These are phyloP conservation scores for Ehretia macrophylla DNA, from an alignment of 257 asterid genomes.

Conservation along the genomic window DNA sequence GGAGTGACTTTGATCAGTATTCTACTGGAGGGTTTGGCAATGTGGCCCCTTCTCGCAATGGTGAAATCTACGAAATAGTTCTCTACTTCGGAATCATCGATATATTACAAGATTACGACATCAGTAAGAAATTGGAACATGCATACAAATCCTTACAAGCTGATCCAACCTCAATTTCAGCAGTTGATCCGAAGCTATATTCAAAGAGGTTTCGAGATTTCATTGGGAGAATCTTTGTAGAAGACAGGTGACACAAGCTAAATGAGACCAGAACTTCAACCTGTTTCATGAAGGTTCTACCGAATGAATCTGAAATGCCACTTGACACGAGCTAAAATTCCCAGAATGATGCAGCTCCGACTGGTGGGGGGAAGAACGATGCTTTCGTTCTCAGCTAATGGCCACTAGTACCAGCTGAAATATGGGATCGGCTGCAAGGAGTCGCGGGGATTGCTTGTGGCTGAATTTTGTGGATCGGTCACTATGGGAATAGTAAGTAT, in stretches of 20 bases:
- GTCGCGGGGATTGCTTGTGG: constrained; percentile 28
- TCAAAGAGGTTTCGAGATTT: constrained; percentile 85
- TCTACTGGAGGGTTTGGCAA: constrained; percentile 43
- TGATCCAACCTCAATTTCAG: constrained; percentile 83
- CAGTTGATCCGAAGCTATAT: constrained; percentile 88
- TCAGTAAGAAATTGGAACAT: constrained; percentile 90
- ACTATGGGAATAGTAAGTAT: constrained; percentile 31
- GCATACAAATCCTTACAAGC: constrained; percentile 91
- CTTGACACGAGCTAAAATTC: background rate
- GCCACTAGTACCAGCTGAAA: background rate
- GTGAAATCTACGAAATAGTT: constrained; percentile 70
- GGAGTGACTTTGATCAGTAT: constrained; percentile 76
- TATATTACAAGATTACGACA: constrained; percentile 87
- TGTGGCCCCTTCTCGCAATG: constrained; percentile 39
- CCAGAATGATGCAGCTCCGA: background rate
- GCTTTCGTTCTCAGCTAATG: background rate
- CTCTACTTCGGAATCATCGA: constrained; percentile 92
- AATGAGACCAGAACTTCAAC: background rate
- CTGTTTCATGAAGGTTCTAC: constrained; percentile 20
- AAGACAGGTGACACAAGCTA: constrained; percentile 47
- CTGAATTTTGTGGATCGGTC: constrained; percentile 71
- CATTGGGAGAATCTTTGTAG: constrained; percentile 68
- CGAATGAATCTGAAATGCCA: constrained; percentile 24
- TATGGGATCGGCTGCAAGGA: background rate
- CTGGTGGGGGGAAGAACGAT: background rate